phyloP scores from a whole-genome alignment of 805 yeast genomes.

The Alloascoidea hylecoeti region DNA sequence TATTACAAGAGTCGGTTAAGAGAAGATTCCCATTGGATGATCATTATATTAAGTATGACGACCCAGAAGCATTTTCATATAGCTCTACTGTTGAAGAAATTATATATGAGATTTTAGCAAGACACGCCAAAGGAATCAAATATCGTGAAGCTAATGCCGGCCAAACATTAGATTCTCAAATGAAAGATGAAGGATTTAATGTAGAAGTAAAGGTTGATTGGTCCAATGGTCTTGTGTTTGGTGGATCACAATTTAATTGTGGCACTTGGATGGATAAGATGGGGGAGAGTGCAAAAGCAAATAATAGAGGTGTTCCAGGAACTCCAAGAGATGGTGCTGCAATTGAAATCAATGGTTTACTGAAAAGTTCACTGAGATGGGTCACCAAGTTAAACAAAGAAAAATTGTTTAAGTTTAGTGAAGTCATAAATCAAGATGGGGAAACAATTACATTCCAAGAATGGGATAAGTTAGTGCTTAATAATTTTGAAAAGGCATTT shows the following conservation, averaged over 20 bases:
- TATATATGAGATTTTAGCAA: constrained; percentile 64
- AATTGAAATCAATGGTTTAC: constrained; percentile 76
- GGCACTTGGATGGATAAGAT: constrained; percentile 99
- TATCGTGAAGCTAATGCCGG: constrained; percentile 97
- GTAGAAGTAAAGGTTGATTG: constrained; percentile 74
- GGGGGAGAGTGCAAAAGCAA: constrained; percentile 87
- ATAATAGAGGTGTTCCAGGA: constrained; percentile 86
- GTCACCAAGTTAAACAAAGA: constrained; percentile 40
- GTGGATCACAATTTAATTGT: constrained; percentile 87
- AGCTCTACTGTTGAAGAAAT: constrained; percentile 62
- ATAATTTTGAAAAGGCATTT: constrained; percentile 67
- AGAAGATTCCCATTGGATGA: constrained; percentile 89
- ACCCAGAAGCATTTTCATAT: constrained; percentile 62
- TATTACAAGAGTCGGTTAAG: constrained; percentile 57
- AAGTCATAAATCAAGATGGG: constrained; percentile 49
- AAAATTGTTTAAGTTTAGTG: constrained; percentile 41
- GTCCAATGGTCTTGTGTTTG: constrained; percentile 76
- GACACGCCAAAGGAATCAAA: constrained; percentile 82
- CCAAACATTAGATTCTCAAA: constrained; percentile 71
- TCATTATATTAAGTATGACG: constrained; percentile 52
- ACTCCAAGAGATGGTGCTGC: constrained; percentile 98
- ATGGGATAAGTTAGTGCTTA: constrained; percentile 62
- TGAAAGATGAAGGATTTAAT: constrained; percentile 87
- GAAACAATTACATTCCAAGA: constrained; percentile 35
- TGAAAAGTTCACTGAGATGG: constrained; percentile 77